Evolutionary conservation across 371 early-diverging fungal species (phyloP), one percentile per base, ranked within the genome.

Genomic region (Polyrhizophydium stewartii): DNA sequence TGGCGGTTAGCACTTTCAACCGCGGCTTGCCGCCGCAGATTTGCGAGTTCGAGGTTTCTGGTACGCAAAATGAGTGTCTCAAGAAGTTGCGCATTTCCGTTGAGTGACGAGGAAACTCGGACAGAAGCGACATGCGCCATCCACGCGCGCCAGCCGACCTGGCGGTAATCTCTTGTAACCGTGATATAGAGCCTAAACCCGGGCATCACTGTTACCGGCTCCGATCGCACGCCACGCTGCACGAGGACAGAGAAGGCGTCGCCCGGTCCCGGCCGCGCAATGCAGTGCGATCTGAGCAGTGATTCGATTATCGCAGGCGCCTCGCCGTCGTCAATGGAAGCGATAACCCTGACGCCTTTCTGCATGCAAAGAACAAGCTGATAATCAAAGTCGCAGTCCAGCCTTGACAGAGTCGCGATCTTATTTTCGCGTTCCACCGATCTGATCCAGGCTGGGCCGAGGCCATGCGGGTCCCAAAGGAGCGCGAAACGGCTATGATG

Each of bases 401-500:
- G 12, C 10, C 12, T 40, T 19, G 40, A 12, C 40, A 40, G 40
- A 12, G 19, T 10, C 40, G 10, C 40, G 40, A 40, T 40, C 19
- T 40, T 5, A 19, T 24, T 5, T 45, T 45, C 45, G 46, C 31
- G 5, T 24, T 58, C 49, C 5, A 62, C 31, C 19, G 38, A 31
- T 37, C 21, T 43, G 31, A 62, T 43, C 62, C 55, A 56, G 21
- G 27, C 38, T 17, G 13, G 7, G 52, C 7, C 2, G 22, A 6
- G 3, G 58, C 52, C 50, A 1, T 51, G 38, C 28, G 60, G 60
- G 31, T 69, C 69, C 19, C 31, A 47, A 19, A 69, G 21, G 6
- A 69, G 28, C 1, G 69, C 65, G n/a, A 65, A 43, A 21, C 43
- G 33, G 1, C 16, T 21, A 0, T 59, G 41, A 9, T 28, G 45